phyloP scores from a whole-genome alignment of 2,329 filamentous ascomycete genomes.

The Zasmidium angulare region DNA sequence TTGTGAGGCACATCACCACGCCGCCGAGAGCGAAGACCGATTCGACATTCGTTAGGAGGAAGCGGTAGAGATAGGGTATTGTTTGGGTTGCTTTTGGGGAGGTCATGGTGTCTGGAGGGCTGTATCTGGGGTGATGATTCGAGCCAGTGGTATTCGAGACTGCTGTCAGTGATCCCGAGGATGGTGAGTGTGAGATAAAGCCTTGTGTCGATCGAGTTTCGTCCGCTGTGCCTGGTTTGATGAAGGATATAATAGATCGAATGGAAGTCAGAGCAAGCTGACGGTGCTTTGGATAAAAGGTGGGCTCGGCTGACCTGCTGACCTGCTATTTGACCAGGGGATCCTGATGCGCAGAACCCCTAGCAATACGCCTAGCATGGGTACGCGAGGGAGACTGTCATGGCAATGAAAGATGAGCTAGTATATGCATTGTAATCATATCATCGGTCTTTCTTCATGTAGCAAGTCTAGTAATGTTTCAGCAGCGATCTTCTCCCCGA shows the following conservation, averaged over 20 bases:
- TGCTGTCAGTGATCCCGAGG: too few species aligned
- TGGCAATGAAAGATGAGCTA: too few species aligned
- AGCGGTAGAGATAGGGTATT: constrained; percentile 26
- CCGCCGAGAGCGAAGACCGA: constrained; percentile 29
- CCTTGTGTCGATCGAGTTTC: too few species aligned
- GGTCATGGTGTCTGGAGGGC: constrained; percentile 8
- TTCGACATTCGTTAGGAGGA: constrained; percentile 30
- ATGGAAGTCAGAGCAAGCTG: background rate
- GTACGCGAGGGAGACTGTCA: too few species aligned
- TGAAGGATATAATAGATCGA: background rate
- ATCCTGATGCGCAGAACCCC: too few species aligned
- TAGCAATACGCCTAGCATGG: too few species aligned
- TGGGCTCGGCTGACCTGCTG: background rate
- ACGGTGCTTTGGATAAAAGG: background rate
- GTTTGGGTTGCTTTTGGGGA: constrained; percentile 24
- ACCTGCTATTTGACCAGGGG: too few species aligned
- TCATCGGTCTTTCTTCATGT: too few species aligned
- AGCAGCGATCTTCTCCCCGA: background rate
- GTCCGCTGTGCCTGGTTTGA: background rate
- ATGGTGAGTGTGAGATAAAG: too few species aligned
- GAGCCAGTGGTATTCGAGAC: background rate
- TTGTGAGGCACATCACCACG: constrained; percentile 22
- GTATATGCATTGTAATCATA: too few species aligned
- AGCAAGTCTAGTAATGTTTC: too few species aligned
- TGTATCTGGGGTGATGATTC: too few species aligned